Base-by-base conservation (phyloP, 164 flowering plant species). In the Annona squamosa region DNA sequence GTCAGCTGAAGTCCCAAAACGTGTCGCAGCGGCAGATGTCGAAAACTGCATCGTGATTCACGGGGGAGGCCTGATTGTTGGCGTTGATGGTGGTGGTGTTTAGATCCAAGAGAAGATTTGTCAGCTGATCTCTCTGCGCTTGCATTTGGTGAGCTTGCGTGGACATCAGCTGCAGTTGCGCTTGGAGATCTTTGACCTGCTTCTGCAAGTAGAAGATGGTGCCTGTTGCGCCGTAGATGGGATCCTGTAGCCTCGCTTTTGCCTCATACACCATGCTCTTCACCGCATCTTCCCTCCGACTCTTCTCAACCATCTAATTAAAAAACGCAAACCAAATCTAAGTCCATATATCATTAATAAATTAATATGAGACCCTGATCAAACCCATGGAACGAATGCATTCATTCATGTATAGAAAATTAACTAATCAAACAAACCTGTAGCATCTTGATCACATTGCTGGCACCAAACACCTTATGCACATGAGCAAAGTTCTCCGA, bases 181-280 rank as follows among this genome's bases (percentile, higher is more conserved):
- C 84, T 79, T 90, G 87, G 1, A 89, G 81, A 67, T 86, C 84
- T 7, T 87, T 79, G 5, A 90, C 89, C 71, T 89, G 90, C 76
- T 82, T 85, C 76, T 90, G 93, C 48, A 90, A 74, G 77, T 81
- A 85, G 0, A 89, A 88, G 6, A 90, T 87, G 19, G 93, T 87
- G 17, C 96, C 93, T 2, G 85, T 86, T 44, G 91, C 87, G 1
- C 96, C 95, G 13, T 89, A 89, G 45, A 89, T 86, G 0, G 93
- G 93, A 77, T 89, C 93, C 76, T 86, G 69, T 42, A 86, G 77
- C 70, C 91, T 76, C 1, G 85, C 89, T 19, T 81, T 87, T 0
- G 91, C 93, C 67, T 89, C 93, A 9, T 82, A 89, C 0, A 87
- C 90, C 65, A 89, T 71, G 70, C 91, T 89, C 78, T 83, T 85